Base-by-base conservation (phyloP, 768 basidiomycete genomes). In the Tylopilus plumbeoviolaceoides region DNA sequence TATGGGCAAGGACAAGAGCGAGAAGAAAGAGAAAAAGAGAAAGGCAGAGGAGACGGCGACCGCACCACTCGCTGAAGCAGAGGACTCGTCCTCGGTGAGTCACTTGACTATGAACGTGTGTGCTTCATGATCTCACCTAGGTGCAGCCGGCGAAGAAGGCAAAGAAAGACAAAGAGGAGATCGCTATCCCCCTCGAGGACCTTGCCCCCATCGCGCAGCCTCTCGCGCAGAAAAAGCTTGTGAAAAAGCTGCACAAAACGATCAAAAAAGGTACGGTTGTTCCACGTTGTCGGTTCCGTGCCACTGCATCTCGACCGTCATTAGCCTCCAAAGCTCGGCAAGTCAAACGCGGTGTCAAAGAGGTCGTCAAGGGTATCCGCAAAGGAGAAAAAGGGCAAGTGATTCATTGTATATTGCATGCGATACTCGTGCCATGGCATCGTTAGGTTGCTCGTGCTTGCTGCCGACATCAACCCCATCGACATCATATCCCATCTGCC, bases 401-500 rank as follows among this genome's bases (percentile, higher is more conserved):
- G 7, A 14, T 61, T 31, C 41, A 11, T 44, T 35, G n/a, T 5
- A 12, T 27, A 14, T 49, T 28, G 20, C 39, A 47, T 40, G 49
- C n/a, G 31, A 51, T 48, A 28, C 30, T 36, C 44, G 25, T 21
- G 52, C 48, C 44, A 61, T 48, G 12, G 39, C 48, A 12, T 54
- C 35, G 2, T 8, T 59, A 95, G 93, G 20, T 75, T 99, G 31
- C 81, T 99, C 28, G 74, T 99, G 52, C 83, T 99, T 54, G 97
- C 97, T 5, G 94, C 89, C 36, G 95, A 98, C 72, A 98, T 98
- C 69, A 95, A 91, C 55, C 97, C 97, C 11, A 88, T 98, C 63
- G 97, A 99, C 74, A 97, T 99, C 60, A 94, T 98, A 63, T 95
- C 95, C 31, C 97, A 98, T 73, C 78, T 99, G 47, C 97, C 97